phyloP scores from a whole-genome alignment of 2,329 filamentous ascomycete species.

The Fusarium cyanostomum region DNA sequence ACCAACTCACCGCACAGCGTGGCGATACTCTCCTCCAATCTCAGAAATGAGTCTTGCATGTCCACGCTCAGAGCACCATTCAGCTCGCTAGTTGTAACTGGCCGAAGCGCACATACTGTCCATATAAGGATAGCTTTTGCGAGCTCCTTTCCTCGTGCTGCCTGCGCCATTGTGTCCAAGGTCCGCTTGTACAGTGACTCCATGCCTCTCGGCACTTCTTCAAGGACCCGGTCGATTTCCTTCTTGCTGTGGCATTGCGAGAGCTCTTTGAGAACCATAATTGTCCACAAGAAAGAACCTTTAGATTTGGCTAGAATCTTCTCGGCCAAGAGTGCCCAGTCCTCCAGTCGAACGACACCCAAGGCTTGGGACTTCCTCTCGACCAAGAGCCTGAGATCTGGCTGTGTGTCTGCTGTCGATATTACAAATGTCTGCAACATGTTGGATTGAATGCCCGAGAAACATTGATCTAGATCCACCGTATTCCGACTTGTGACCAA shows the following conservation, averaged over 20 bases:
- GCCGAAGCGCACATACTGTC: slow-evolving; percentile 47
- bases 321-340: no score
- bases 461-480: slow-evolving; percentile 26
- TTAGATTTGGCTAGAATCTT: slow-evolving; percentile 49
- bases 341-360: no score
- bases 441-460: slow-evolving; percentile 12
- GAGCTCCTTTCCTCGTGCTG: slow-evolving; percentile 42
- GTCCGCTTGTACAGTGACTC: slow-evolving; percentile 46
- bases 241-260: slow-evolving; percentile 40
- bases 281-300: slow-evolving; percentile 51
- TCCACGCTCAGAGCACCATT: slow-evolving; percentile 48
- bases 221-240: slow-evolving; percentile 45
- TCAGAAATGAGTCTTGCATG: slow-evolving; percentile 43
- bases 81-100: slow-evolving; percentile 49
- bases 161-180: slow-evolving; percentile 45
- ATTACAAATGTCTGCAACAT: slow-evolving; percentile 14
- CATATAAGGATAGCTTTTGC: slow-evolving; percentile 51
- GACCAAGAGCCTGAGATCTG: slow-evolving; percentile 26
- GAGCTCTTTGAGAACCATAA: slow-evolving; percentile 47
- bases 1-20: slow-evolving; percentile 51
- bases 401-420: slow-evolving; percentile 24
- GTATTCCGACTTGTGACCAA: slow-evolving; percentile 45
- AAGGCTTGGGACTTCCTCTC: slow-evolving; percentile 4
- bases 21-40: slow-evolving; percentile 41
- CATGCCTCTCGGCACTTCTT: slow-evolving; percentile 47